Base-by-base conservation (phyloP, 2,329 filamentous ascomycete genomes). In the Dichotomopilus funicola region DNA sequence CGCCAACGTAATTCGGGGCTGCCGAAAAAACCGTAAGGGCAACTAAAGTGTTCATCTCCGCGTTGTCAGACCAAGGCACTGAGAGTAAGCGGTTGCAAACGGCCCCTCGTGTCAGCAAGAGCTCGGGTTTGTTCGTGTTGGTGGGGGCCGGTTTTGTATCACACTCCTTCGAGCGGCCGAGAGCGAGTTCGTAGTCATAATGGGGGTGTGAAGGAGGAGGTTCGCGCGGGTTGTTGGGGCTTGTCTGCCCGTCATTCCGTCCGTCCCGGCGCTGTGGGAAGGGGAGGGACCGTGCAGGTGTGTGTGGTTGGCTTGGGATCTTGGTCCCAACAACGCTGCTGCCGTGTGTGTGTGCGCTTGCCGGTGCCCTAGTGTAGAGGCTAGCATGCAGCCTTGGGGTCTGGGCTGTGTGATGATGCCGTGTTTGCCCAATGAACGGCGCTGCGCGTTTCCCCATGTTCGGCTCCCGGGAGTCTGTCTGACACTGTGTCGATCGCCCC, bases 221-320 rank as follows among this genome's bases (percentile, higher is more conserved):
- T 27, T 2, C 19, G 19, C 19, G 19, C 19, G 19, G 19, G 19
- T 27, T 27, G 19, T 27, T 27, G 19, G 19, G 19, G 19, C 19
- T 27, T 27, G 19, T 27, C 19, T 27, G 19, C 19, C 19, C 19
- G 19, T 27, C 19, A 27, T 27, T 27, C 19, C 41, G 34, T 34
- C 41, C 13, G 53, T 54, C 53, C 53, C 53, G 36, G 47, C 40
- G 8, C n/a, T 54, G 46, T 54, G 53, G 53, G 38, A 52, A 49
- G 53, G 53, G 41, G 19, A 27, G 19, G 19, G 19, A 27, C 19
- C 19, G 19, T 27, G 19, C 19, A 27, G 19, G n/a, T 27, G 37
- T 53, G n/a, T 27, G 37, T 53, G 44, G 48, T 53, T 44, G 40
- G 46, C 46, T 44, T 38, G 6, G 12, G n/a, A 27, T 2, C 19